Evolutionary conservation across 2,329 filamentous ascomycete species (phyloP), one percentile per base, ranked within the genome.

Genomic region (Colletotrichum musae): DNA sequence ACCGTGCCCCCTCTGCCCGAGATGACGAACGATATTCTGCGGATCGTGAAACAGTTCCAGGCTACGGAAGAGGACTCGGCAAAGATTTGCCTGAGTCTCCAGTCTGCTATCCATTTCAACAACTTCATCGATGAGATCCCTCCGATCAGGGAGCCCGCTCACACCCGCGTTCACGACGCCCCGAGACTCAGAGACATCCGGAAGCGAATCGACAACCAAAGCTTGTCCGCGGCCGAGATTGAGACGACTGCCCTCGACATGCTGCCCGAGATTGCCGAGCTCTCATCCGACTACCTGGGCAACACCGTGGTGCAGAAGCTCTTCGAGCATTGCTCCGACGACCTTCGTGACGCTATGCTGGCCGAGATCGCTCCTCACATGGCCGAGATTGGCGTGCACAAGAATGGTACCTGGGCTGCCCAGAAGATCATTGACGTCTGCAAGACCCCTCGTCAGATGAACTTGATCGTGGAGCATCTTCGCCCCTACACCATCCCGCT

Each of bases 261-360:
- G 96, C 88, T 99, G 16, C 94, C 95, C 10, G 96, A 99, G 80
- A 96, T 99, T 78, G 94, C 95, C 4, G 96, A 99, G 81, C 86
- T 99, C 26, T 89, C 96, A 2, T 97, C 95, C 0, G 96, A 99
- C 81, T 99, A 99, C 76, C 88, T 99, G 39, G 96, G 96, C 74
- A 99, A 99, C 83, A 99, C 96, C 0, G 96, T 99, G n/a, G 95
- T 99, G 18, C 96, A 99, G 83, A 99, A 99, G 82, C 86, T 99
- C 53, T 99, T 99, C 77, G 95, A 99, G 80, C 94, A 94, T 82
- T 98, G 96, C 83, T 96, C 94, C 0, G 95, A 98, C 78, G 86
- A 90, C 50, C 90, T 95, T 50, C 95, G 97, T 75, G 94, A 98
- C 79, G 92, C 93, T 65, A 98, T 99, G 96, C 85, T 99, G 67